Evolutionary conservation across 2,329 filamentous ascomycete species (phyloP).

Genomic region (Xylaria sp.): DNA sequence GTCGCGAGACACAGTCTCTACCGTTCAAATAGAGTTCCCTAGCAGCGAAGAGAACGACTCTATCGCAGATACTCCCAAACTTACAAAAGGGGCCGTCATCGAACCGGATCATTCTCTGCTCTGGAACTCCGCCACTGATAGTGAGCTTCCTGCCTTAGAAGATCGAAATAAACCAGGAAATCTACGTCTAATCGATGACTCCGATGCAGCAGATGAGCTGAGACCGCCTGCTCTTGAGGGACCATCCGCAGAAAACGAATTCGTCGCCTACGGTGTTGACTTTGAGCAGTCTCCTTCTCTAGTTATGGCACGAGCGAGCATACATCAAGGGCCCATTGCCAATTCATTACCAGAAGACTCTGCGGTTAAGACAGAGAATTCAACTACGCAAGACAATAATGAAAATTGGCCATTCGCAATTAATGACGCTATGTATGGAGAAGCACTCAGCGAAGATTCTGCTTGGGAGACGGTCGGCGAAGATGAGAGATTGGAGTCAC

Average conservation of each 20-base stretch:
- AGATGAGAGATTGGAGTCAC: slow-evolving; percentile 15
- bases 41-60: not conserved
- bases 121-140: not conserved
- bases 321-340: not conserved
- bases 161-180: not conserved
- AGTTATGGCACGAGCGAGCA: not conserved
- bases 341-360: not conserved
- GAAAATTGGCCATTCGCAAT: not conserved
- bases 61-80: not conserved
- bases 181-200: not conserved
- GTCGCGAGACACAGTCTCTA: not conserved
- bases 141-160: not conserved
- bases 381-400: not conserved
- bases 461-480: slow-evolving; percentile 28
- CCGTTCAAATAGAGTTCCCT: not conserved
- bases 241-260: not conserved
- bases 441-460: slow-evolving; percentile 12
- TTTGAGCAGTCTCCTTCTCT: slow-evolving; percentile 4
- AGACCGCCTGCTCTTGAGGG: not conserved
- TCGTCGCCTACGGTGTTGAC: not conserved
- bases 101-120: not conserved
- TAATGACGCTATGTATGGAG: slow-evolving; percentile 1
- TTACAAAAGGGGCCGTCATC: not conserved
- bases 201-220: not conserved
- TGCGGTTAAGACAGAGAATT: not conserved